Conservation (phyloP, 2,329 filamentous ascomycete species). For the Fusarium sp. region DNA sequence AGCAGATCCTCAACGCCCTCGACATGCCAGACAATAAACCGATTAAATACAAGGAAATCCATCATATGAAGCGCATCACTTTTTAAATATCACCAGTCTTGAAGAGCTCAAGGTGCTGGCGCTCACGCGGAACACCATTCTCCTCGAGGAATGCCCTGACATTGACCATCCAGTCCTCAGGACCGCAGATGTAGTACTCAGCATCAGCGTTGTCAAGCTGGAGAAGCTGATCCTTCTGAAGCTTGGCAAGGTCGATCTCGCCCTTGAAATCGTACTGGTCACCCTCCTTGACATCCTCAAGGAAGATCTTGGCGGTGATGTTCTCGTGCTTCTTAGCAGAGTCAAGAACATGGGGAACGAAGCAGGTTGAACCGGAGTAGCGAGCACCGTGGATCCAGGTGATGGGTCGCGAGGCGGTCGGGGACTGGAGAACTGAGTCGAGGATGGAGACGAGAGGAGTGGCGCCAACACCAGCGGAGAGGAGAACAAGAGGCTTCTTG, state of each 20-base stretch:
- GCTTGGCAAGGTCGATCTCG: conserved; percentile 66
- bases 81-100: conserved; percentile 61
- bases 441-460: conserved; percentile 76
- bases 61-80: neutral
- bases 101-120: conserved; percentile 76
- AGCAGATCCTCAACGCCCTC: conserved; percentile 35
- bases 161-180: conserved; percentile 75
- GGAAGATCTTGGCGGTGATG: conserved; percentile 64
- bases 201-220: conserved; percentile 65
- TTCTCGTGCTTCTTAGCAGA: conserved; percentile 53
- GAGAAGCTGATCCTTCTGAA: conserved; percentile 66
- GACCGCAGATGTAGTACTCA: conserved; percentile 80
- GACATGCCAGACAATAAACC: conserved; percentile 22
- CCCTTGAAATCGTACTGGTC: conserved; percentile 70
- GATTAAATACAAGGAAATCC: conserved; percentile 1
- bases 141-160: conserved; percentile 63
- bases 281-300: conserved; percentile 62
- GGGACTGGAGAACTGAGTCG: conserved; percentile 59
- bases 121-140: conserved; percentile 67
- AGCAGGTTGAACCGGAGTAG: conserved; percentile 64
- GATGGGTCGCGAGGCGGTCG: conserved; percentile 57
- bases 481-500: conserved; percentile 69
- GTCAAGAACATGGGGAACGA: conserved; percentile 63
- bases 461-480: conserved; percentile 76
- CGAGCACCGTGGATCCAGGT: conserved; percentile 73